Evolutionary conservation across 768 basidiomycete genomes (phyloP).

Genomic region (Boletus huronensis): DNA sequence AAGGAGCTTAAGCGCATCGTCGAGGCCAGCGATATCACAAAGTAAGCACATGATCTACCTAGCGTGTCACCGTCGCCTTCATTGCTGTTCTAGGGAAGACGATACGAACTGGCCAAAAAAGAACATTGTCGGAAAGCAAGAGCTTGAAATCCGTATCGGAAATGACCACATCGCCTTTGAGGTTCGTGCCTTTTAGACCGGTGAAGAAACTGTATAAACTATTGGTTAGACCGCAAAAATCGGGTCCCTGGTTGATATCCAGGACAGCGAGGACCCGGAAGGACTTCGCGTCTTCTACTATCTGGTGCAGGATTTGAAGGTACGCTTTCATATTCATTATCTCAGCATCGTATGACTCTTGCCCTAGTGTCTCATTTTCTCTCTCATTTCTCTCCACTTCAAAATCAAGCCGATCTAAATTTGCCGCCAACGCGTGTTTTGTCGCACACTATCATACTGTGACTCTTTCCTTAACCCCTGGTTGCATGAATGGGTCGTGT

Average conservation of each 20-base stretch:
- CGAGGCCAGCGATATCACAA: constrained; percentile 89
- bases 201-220: neutral
- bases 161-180: constrained; percentile 97
- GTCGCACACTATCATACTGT: neutral
- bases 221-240: constrained; percentile 90
- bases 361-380: constrained; percentile 91
- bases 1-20: constrained; percentile 95
- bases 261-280: constrained; percentile 96
- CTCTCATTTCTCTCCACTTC: constrained; percentile 97
- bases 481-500: constrained; percentile 10
- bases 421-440: neutral
- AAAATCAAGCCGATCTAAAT: constrained; percentile 97
- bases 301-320: constrained; percentile 96
- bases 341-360: neutral
- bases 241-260: constrained; percentile 93
- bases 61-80: neutral
- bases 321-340: constrained; percentile 29
- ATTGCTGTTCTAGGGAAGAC: constrained; percentile 73
- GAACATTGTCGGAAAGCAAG: constrained; percentile 98
- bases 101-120: constrained; percentile 99
- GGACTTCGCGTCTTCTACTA: constrained; percentile 98
- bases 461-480: neutral
- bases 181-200: constrained; percentile 41
- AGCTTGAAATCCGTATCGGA: constrained; percentile 91
- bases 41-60: constrained; percentile 43